Evolutionary conservation across 257 asterid genomes (phyloP), one percentile per base, ranked within the genome.

Genomic region (Gentiana macrophylla): DNA sequence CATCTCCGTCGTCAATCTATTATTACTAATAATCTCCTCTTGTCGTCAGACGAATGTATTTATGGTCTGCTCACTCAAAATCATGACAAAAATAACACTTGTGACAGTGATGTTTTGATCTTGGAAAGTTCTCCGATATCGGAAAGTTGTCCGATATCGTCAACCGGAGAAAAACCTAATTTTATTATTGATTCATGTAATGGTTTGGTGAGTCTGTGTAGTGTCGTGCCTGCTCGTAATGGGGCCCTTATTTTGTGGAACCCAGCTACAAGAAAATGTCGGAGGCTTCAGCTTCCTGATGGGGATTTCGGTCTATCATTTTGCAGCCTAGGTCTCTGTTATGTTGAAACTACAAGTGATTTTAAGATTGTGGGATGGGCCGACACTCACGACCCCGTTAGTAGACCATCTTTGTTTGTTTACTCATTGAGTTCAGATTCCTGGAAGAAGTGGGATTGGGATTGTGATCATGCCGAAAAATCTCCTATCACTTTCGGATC

Each of bases 371-470:
- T 52, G 12, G 10, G 43, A 5, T 1, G 8, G 44, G 44, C 1
- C 8, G 0, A 38, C 44, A 1, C 44, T 38, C 8, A 4, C 8
- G 1, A 1, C 8, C 4, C 0, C 1, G 0, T 38, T 4, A 1
- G 44, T 5, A 38, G 44, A 38, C 24, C 24, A 0, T 15, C 33
- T 3, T 50, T 52, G 35, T 24, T 10, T 35, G 59, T 54, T 5
- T 54, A 54, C n/a, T 10, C 34, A n/a, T 36, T 54, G 36, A 54
- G 45, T 37, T 55, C 59, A 1, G 32, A 55, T 37, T 57, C 52
- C 2, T 57, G 62, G 52, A 57, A 57, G 2, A 57, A 32, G 44
- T 57, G 43, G 15, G 62, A 57, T 55, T 38, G 8, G 4, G 47
- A 38, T 7, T 55, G 38, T 15, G 24, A 15, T 15, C 24, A 15